These are phyloP conservation scores for Paramecium tetraurelia DNA, from an alignment of 73 alveolate species.

Conservation along the genomic window DNA sequence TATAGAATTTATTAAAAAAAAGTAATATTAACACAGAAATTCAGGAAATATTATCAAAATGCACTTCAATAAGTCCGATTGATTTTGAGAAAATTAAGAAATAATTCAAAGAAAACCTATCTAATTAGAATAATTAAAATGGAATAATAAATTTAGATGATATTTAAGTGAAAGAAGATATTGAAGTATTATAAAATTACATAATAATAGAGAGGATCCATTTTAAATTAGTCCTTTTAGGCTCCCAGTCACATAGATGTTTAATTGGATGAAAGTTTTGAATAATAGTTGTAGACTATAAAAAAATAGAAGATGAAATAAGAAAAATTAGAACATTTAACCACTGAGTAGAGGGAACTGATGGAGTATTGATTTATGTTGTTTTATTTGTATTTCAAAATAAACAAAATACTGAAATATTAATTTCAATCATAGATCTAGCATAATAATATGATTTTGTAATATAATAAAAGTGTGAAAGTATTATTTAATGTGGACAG, in stretches of 20 bases:
- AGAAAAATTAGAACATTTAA: conserved; percentile 28
- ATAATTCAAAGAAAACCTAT: neutral
- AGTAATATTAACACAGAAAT: neutral
- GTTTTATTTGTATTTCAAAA: neutral
- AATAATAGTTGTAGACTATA: neutral
- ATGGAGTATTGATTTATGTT: neutral
- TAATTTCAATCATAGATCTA: too few species aligned
- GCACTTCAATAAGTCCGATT: neutral
- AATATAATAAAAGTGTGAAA: too few species aligned
- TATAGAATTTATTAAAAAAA: neutral
- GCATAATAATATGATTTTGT: too few species aligned
- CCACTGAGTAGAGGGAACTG: neutral
- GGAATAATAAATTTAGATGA: conserved; percentile 19
- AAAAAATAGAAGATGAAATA: neutral
- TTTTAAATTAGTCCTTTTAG: neutral
- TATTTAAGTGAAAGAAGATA: conserved; percentile 1
- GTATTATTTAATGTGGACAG: too few species aligned
- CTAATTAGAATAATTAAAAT: neutral
- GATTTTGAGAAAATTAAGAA: conserved; percentile 32
- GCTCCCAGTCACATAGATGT: conserved; percentile 25
- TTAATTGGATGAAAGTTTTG: conserved; percentile 40
- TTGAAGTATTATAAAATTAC: neutral
- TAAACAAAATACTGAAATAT: neutral
- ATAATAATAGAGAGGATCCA: conserved; percentile 7
- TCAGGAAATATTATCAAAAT: neutral